Evolutionary conservation across 2,329 filamentous ascomycete species (phyloP).

Genomic region (Zymoseptoria passerinii): DNA sequence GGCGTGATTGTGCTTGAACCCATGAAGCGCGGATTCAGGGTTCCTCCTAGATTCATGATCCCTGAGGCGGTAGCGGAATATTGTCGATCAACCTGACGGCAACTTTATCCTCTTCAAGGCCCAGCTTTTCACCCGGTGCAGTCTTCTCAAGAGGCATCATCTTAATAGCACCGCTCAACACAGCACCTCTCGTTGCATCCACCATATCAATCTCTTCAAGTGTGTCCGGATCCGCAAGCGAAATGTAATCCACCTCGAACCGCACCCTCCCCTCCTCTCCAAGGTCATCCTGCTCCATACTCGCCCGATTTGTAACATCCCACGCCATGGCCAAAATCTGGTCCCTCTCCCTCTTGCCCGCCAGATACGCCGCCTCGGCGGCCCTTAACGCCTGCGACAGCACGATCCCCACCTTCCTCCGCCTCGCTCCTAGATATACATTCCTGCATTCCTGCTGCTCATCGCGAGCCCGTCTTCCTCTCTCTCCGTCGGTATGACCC

Average conservation of each 20-base stretch:
- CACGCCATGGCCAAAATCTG: constrained; percentile 67
- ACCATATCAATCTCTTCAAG: constrained; percentile 70
- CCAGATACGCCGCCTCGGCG: constrained; percentile 59
- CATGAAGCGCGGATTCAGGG: too few relatives aligned
- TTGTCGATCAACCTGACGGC: constrained; percentile 90
- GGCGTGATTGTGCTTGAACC: background rate
- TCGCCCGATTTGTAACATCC: constrained; percentile 47
- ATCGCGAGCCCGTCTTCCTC: constrained; percentile 78
- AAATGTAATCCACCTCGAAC: constrained; percentile 88
- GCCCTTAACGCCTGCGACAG: constrained; percentile 60
- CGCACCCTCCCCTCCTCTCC: constrained; percentile 52
- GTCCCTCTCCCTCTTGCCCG: constrained; percentile 47
- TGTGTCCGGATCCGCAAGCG: constrained; percentile 74
- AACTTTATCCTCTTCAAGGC: constrained; percentile 63
- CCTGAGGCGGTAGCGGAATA: constrained; percentile 38
- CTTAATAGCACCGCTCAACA: constrained; percentile 83
- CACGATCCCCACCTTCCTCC: constrained; percentile 64
- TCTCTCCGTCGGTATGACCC: constrained; percentile 65
- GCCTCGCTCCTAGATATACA: constrained; percentile 73
- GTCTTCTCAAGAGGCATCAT: constrained; percentile 74
- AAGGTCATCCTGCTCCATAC: constrained; percentile 55
- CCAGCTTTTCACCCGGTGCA: constrained; percentile 59
- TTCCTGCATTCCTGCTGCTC: constrained; percentile 88
- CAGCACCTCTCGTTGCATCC: constrained; percentile 62
- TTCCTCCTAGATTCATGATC: background rate